Conservation (phyloP, 495 filamentous ascomycete species). For the Hypoxylon cercidicola region DNA sequence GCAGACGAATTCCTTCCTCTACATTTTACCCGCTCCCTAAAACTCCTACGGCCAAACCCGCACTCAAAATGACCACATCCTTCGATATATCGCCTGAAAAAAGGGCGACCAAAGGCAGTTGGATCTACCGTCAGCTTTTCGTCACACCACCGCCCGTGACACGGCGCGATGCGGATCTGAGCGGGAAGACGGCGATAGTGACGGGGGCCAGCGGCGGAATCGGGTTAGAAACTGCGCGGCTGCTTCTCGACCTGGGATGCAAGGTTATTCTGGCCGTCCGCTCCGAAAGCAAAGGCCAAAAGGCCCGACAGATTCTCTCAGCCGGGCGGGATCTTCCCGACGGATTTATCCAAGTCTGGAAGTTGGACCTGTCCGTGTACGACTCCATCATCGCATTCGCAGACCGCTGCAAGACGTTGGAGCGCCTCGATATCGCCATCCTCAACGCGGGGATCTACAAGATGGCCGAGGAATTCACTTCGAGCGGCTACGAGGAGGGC, state of each 20-base stretch:
- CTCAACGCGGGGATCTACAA: slow-evolving; percentile 56
- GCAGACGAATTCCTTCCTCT: too few relatives aligned
- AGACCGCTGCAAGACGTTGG: slow-evolving; percentile 43
- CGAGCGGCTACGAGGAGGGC: slow-evolving; percentile 48
- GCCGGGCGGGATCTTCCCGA: not conserved
- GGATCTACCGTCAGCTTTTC: slow-evolving; percentile 14
- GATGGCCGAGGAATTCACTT: not conserved
- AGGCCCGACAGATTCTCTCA: slow-evolving; percentile 37
- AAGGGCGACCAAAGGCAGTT: slow-evolving; percentile 5
- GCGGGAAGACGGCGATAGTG: slow-evolving; percentile 51
- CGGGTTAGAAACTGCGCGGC: slow-evolving; percentile 58
- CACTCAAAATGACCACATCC: too few relatives aligned
- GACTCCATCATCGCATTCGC: slow-evolving; percentile 52
- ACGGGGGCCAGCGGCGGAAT: slow-evolving; percentile 64
- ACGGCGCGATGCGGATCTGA: slow-evolving; percentile 37
- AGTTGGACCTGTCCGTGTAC: slow-evolving; percentile 58
- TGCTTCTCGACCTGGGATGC: slow-evolving; percentile 52
- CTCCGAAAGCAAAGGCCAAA: slow-evolving; percentile 52
- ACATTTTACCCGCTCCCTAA: too few relatives aligned
- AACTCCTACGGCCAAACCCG: too few relatives aligned
- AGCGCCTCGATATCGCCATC: slow-evolving; percentile 54
- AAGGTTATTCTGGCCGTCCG: slow-evolving; percentile 62
- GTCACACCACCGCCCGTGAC: not conserved
- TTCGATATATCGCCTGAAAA: slow-evolving; percentile 21
- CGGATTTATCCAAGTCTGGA: slow-evolving; percentile 55